Base-by-base conservation (phyloP, 2,329 filamentous ascomycete species). In the Onygena corvina region DNA sequence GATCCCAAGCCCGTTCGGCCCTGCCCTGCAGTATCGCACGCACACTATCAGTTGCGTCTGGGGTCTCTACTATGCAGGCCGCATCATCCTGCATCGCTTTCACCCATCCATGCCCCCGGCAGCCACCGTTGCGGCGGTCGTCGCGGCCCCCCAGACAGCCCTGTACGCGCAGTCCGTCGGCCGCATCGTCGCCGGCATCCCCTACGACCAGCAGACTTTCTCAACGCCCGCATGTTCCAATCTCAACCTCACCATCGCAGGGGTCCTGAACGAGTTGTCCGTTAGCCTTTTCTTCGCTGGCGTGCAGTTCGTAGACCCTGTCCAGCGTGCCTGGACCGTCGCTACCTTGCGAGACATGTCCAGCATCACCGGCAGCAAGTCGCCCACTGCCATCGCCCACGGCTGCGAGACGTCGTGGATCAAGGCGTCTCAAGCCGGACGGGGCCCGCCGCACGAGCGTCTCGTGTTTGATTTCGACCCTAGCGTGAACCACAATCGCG, bases 81-180 rank as follows among this genome's bases (percentile, higher is more conserved):
- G 87, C 42, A 90, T 96, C 50, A 76, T 89, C 48, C 75, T 92
- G n/a, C 73, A 90, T 52, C 77, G 92, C 29, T 75, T 81, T 1
- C 89, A 95, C 57, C 92, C 92, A 0, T 78, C 77, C 20, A 95
- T 95, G 88, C 90, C 89, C 0, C 87, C 90, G 0, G 81, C 89
- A 6, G 84, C 88, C 30, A 88, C 94, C 79, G 78, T 88, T 58
- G 88, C 92, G 2, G 87, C 87, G 0, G 84, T 83, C 5, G 75
- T 93, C 54, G 80, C 84, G 7, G 86, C 87, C 0, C 71, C 71
- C 11, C 77, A 84, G 46, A 95, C 90, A 0, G 77, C 75, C 2
- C 69, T 69, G 0, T 84, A 80, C 64, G 85, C 88, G 1, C 80
- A 80, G 53, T 75, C 82, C 54, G 80, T 95, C 51, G 89, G 87